A percentile compares a stretch with the other conserved stretches of the same genome.
Conservation (phyloP, 2,329 filamentous ascomycete genomes). For the Taxawa tesnikishii region DNA sequence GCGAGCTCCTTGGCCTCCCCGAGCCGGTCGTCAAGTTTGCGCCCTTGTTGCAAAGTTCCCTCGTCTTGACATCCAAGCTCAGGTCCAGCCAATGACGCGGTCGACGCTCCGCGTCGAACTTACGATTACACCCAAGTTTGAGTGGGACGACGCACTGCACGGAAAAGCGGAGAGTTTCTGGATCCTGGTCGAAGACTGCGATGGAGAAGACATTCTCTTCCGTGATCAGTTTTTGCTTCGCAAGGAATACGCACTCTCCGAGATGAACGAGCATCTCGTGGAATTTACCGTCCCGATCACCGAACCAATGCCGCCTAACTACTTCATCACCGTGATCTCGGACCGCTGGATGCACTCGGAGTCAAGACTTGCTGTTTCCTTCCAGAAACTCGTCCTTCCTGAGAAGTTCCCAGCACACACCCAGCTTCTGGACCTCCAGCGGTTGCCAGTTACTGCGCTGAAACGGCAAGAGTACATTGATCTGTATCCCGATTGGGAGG, state of each 20-base stretch:
- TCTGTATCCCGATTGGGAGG: constrained; percentile 71
- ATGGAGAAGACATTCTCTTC: constrained; percentile 90
- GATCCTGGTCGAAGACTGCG: constrained; percentile 94
- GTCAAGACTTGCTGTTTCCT: constrained; percentile 83
- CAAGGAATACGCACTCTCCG: constrained; percentile 72
- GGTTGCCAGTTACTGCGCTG: constrained; percentile 74
- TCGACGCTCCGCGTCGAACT: constrained; percentile 86
- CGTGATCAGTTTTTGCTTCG: constrained; percentile 89
- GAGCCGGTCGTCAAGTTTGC: constrained; percentile 75
- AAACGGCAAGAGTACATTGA: constrained; percentile 73
- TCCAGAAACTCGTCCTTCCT: constrained; percentile 86
- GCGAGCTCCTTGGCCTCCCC: constrained; percentile 81
- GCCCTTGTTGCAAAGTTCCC: constrained; percentile 85
- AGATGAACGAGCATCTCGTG: constrained; percentile 85
- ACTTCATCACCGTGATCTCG: constrained; percentile 90
- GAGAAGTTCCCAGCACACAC: constrained; percentile 95
- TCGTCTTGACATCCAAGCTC: constrained; percentile 80
- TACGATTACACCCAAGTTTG: constrained; percentile 85
- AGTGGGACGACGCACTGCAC: constrained; percentile 86
- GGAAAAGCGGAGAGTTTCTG: constrained; percentile 86
- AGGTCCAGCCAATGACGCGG: constrained; percentile 87
- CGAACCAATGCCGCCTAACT: constrained; percentile 96
- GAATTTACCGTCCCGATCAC: constrained; percentile 95
- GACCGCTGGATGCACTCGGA: constrained; percentile 99
- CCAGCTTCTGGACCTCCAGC: constrained; percentile 80